Conservation (phyloP, 345 rosid genomes). For the Viola odorata region DNA sequence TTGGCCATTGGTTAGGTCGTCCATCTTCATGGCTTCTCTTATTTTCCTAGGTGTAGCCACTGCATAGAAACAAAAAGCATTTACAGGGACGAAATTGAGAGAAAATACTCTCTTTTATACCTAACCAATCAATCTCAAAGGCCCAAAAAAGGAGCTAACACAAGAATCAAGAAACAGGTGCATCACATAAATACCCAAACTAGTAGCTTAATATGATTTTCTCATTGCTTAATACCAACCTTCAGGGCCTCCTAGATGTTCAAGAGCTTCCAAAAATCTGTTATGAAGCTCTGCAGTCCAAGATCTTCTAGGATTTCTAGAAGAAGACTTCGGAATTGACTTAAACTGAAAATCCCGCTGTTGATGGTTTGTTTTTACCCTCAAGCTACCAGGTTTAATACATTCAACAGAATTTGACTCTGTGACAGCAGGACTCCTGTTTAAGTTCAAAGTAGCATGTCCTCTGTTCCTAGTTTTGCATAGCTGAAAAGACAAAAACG, state of each 20-base stretch:
- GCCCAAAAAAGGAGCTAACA: background rate
- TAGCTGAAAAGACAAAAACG: no score
- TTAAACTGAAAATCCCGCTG: background rate
- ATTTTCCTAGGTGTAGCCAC: conserved; percentile 1
- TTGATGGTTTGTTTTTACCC: background rate
- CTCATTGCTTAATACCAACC: conserved; percentile 6
- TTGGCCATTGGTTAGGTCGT: conserved; percentile 3
- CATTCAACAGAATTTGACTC: background rate
- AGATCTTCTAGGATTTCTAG: conserved; percentile 16
- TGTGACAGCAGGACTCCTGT: no score
- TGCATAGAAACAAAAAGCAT: background rate
- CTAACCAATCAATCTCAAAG: no score
- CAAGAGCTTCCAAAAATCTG: conserved; percentile 21
- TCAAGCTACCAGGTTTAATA: background rate
- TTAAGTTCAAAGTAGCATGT: no score
- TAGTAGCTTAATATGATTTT: no score
- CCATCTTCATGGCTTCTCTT: background rate
- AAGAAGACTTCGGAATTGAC: conserved; percentile 7
- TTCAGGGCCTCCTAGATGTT: conserved; percentile 21
- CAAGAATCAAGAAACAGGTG: background rate
- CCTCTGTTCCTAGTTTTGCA: no score
- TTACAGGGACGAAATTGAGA: no score
- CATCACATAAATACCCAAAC: background rate
- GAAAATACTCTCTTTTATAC: no score
- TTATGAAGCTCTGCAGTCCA: conserved; percentile 30